Evolutionary conservation across 148 eudicot genomes (phyloP), one percentile per base, ranked within the genome.

Genomic region (Dysphania ambrosioides): DNA sequence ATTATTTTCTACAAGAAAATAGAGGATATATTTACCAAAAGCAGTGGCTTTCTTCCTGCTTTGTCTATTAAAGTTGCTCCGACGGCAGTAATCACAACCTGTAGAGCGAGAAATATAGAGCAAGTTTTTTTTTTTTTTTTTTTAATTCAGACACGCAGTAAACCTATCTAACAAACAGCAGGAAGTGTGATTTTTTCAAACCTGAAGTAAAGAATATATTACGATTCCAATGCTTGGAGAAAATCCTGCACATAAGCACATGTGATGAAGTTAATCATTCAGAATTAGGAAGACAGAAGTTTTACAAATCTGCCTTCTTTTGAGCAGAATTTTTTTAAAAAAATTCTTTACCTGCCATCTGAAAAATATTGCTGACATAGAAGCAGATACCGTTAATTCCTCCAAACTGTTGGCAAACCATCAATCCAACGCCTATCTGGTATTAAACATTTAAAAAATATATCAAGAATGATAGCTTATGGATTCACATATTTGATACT

Each of bases 301-400:
- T 63, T 34, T 58, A 15, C 9, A 0, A 7, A 8, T 8, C 11
- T 58, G 8, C 16, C 32, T 59, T 2, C 24, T 64, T 64, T 1
- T 36, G 30, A 63, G 38, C 51, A 42, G 2, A 41, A 2, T 40
- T 6, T 41, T 2, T 23, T 8, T 23, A 13, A 27, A 35, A 27
- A 62, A 9, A 55, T 15, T 30, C 13, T 34, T 65, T 77, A 93
- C 98, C 98, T 66, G 97, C 89, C 68, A 91, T 83, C 41, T 93
- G 90, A 29, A 93, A 87, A 60, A 90, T 90, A 76, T 93, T 88
- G 85, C 91, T 87, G 71, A 86, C 84, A 27, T 91, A 93, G 78
- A 93, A 93, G 71, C 91, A 84, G 74, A 93, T 85, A 53, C 98
- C 98, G 74, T 91, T 91, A 73, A 93, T 91, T 77, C 98, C 98